Base-by-base conservation (phyloP, 208 protist species). In the Lotmaria passim region DNA sequence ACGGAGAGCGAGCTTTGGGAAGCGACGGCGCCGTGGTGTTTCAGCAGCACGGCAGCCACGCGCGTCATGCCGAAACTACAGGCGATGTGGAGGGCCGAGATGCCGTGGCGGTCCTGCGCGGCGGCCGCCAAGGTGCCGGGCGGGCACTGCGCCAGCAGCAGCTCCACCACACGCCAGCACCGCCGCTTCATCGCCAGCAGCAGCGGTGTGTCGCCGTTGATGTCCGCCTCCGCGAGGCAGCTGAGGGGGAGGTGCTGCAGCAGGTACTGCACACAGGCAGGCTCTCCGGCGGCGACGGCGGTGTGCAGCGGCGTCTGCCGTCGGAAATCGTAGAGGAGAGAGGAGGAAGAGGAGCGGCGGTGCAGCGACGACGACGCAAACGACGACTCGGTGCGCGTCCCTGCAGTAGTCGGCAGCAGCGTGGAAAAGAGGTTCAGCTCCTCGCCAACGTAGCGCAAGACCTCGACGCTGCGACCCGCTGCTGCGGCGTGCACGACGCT, bases 281-380 rank as follows among this genome's bases (percentile, higher is more conserved):
- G 61, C 50, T 87, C 75, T 3, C 85, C 85, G 33, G 59, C 21
- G 50, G 68, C 72, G 8, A 78, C 88, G 34, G 89, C 89, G 28
- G 89, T 26, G 71, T 96, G 91, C 58, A 96, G 60, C 11, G 91
- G 89, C 4, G 80, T 94, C 61, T 93, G 83, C 34, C 59, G 41
- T 0, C 82, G 84, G 11, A 55, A 76, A 52, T 96, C 86, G 23
- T 80, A 56, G 33, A 88, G 52, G 46, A 73, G 78, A 10, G 52
- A 66, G 12, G 57, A 23, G 39, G 30, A 53, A 17, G 43, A 46
- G 10, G 41, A 46, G 11, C 4, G 41, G n/a, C n/a, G 11, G 41
- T 46, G 41, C 11, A 17, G n/a, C 10, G 10, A 7, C 4, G 3
- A 46, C 41, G 3, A 15, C 41, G 3, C 4, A 4, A 10, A 46